Evolutionary conservation across 2,329 filamentous ascomycete genomes (phyloP).

Genomic region (Teratosphaeria pseudoeucalypti): DNA sequence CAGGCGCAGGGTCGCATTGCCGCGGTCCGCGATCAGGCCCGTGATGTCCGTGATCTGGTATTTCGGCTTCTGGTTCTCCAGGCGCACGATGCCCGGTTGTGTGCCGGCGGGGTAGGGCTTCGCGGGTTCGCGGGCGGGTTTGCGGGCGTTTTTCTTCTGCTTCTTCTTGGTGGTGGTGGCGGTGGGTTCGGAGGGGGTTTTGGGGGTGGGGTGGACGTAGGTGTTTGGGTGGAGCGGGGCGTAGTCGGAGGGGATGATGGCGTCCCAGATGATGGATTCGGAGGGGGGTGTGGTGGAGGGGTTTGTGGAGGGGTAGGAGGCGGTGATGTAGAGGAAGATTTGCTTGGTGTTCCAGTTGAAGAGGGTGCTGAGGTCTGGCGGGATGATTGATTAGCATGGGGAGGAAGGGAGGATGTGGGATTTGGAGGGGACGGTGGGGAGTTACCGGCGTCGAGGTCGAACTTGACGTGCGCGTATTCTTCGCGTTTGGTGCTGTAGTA

Average conservation of each 20-base stretch:
- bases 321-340: slow-evolving; percentile 90
- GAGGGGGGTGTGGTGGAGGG: slow-evolving; percentile 31
- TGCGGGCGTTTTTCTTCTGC: slow-evolving; percentile 8
- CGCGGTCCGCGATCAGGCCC: slow-evolving; percentile 62
- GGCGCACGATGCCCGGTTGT: slow-evolving; percentile 57
- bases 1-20: slow-evolving; percentile 66
- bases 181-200: slow-evolving; percentile 5
- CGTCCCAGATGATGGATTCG: slow-evolving; percentile 87
- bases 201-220: slow-evolving; percentile 40
- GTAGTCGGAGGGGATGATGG: slow-evolving; percentile 70
- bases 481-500: slow-evolving; percentile 90
- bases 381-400: slow-evolving; percentile 1
- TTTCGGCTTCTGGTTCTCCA: slow-evolving; percentile 83
- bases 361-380: slow-evolving; percentile 67
- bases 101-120: slow-evolving; percentile 22
- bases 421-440: neutral
- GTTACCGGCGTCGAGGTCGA: slow-evolving; percentile 71
- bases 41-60: slow-evolving; percentile 92
- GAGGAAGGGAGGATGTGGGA: neutral
- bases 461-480: slow-evolving; percentile 90
- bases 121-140: slow-evolving; percentile 8
- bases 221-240: slow-evolving; percentile 44
- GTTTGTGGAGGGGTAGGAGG: slow-evolving; percentile 48
- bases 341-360: slow-evolving; percentile 99
- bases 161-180: too few relatives aligned